A percentile compares a stretch with the other conserved stretches of the same genome.
Conservation (phyloP, 768 basidiomycete species). For the Lactifluus rugatus region DNA sequence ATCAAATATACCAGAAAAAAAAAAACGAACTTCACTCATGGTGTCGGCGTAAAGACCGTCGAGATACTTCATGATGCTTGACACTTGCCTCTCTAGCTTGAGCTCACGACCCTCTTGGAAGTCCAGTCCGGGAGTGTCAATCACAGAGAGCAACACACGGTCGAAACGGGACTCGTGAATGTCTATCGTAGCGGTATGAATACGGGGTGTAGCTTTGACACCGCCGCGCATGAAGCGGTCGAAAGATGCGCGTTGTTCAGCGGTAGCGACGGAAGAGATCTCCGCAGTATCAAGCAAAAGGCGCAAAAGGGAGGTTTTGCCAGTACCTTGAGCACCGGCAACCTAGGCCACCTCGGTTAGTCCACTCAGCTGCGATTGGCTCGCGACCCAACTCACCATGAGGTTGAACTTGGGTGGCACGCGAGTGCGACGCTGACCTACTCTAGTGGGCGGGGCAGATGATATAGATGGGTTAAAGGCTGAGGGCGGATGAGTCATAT, state of each 20-base stretch:
- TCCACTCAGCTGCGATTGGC: not conserved
- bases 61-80: conserved; percentile 61
- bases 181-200: conserved; percentile 65
- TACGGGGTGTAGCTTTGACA: conserved; percentile 49
- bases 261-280: conserved; percentile 65
- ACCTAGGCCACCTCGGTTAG: conserved; percentile 37
- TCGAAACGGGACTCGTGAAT: conserved; percentile 80
- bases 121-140: conserved; percentile 81
- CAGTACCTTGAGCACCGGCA: conserved; percentile 69
- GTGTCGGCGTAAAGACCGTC: conserved; percentile 79
- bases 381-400: conserved; percentile 44
- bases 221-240: conserved; percentile 55
- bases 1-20: conserved; percentile 5
- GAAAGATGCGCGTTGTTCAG: conserved; percentile 58
- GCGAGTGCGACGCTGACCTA: conserved; percentile 55
- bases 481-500: conserved; percentile 53
- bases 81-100: conserved; percentile 71
- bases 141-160: conserved; percentile 66
- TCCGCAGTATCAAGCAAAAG: conserved; percentile 79
- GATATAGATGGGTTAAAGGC: conserved; percentile 39
- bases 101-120: conserved; percentile 65
- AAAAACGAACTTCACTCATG: conserved; percentile 62
- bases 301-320: conserved; percentile 76
- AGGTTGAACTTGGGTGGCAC: conserved; percentile 75
- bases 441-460: conserved; percentile 33